These are phyloP conservation scores for Mortierella hygrophila DNA, from an alignment of 192 early-diverging fungal genomes.

Conservation along the genomic window DNA sequence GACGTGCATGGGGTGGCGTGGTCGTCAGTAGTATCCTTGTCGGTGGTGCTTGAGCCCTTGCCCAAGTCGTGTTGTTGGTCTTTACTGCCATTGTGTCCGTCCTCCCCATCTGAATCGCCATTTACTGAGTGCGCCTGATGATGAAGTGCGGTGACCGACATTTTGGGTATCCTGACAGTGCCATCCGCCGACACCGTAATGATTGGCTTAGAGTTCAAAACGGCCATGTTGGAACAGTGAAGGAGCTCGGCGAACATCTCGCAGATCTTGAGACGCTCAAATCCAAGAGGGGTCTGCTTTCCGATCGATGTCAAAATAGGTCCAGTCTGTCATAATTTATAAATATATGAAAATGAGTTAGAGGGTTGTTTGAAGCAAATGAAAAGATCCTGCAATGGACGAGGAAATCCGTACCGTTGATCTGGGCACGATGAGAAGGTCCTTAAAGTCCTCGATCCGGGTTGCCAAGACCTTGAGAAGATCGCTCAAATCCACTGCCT, in stretches of 20 bases:
- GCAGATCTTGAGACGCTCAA: constrained; percentile 95
- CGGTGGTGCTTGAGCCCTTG: neutral
- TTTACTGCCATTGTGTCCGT: neutral
- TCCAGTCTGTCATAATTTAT: constrained; percentile 45
- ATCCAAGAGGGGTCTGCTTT: constrained; percentile 87
- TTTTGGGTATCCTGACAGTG: constrained; percentile 40
- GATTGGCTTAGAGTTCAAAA: constrained; percentile 67
- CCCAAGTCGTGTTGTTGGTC: neutral
- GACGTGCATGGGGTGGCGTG: constrained; percentile 19
- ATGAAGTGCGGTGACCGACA: constrained; percentile 18
- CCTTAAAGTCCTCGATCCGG: constrained; percentile 82
- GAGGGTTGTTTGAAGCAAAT: neutral
- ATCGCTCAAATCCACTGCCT: constrained; percentile 86
- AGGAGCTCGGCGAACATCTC: constrained; percentile 98
- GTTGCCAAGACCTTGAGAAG: constrained; percentile 89
- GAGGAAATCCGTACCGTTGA: constrained; percentile 66
- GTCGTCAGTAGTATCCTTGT: constrained; percentile 9
- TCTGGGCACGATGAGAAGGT: constrained; percentile 80
- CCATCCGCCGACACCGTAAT: constrained; percentile 53
- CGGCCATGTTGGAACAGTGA: constrained; percentile 91
- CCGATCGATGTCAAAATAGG: constrained; percentile 85
- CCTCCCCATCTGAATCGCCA: neutral
- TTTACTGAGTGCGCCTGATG: neutral
- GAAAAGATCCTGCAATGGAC: neutral
- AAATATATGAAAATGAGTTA: neutral